Percentiles rank a stretch among this genome's conserved stretches.
These are phyloP conservation scores for Begonia loranthoides DNA, from an alignment of 306 rosid genomes.

Conservation along the genomic window DNA sequence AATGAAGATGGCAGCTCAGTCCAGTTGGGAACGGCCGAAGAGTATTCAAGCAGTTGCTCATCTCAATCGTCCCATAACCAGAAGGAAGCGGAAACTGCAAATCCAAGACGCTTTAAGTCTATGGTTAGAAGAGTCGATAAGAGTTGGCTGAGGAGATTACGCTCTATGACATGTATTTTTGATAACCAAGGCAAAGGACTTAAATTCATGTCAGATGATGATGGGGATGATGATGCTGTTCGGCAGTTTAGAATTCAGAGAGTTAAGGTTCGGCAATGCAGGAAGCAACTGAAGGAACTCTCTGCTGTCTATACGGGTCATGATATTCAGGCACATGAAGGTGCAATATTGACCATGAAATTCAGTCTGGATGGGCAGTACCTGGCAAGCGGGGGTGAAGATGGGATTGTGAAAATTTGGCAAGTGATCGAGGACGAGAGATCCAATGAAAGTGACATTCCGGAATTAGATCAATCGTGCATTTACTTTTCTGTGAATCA, in stretches of 20 bases:
- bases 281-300: constrained; percentile 64
- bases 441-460: constrained; percentile 55
- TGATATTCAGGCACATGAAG: constrained; percentile 82
- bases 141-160: constrained; percentile 51
- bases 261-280: constrained; percentile 56
- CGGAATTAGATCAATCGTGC: constrained; percentile 73
- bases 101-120: constrained; percentile 1
- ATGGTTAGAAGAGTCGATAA: constrained; percentile 24
- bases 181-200: constrained; percentile 19
- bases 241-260: constrained; percentile 38
- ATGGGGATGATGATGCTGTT: constrained; percentile 12
- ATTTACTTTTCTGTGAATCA: constrained; percentile 71
- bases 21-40: constrained; percentile 19
- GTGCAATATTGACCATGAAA: constrained; percentile 77
- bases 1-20: constrained; percentile 5
- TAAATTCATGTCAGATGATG: neutral
- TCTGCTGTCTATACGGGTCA: constrained; percentile 83
- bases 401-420: constrained; percentile 78
- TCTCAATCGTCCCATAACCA: constrained; percentile 21
- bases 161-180: constrained; percentile 54
- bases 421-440: constrained; percentile 83
- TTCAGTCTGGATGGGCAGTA: constrained; percentile 93
- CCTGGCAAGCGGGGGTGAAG: constrained; percentile 89
- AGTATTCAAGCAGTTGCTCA: constrained; percentile 12
- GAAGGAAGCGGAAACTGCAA: constrained; percentile 21